Conservation (phyloP, 1,284 basidiomycete species). For the Trichosporon sp. region DNA sequence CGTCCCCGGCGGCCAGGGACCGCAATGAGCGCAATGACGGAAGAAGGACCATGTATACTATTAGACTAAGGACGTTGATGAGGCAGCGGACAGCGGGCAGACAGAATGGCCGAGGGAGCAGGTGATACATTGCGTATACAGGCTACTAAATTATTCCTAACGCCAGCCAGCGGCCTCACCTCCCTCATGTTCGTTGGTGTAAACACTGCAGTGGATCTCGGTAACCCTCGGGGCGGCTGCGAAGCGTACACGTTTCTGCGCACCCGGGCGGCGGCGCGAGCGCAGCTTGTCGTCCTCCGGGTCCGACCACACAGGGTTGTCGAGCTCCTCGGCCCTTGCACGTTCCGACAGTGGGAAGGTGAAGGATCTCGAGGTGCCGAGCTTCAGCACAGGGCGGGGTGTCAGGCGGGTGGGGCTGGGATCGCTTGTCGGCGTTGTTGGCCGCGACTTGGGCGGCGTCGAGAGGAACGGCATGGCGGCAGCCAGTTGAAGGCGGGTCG, state of each 20-base stretch:
- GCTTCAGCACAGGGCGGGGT: neutral
- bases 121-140: neutral
- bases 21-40: neutral
- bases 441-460: neutral
- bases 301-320: neutral
- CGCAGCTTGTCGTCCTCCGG: neutral
- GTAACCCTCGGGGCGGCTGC: neutral
- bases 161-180: neutral
- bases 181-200: neutral
- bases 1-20: neutral
- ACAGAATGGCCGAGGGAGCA: neutral
- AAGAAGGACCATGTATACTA: constrained; percentile 6
- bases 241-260: neutral
- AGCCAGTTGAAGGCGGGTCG: neutral
- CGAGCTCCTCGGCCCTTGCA: neutral
- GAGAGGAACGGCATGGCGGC: neutral
- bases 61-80: too few relatives aligned
- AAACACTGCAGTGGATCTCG: neutral
- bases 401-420: neutral
- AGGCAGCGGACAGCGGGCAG: neutral
- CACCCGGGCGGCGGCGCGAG: neutral
- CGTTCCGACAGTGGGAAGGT: neutral
- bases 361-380: neutral
- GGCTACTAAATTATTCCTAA: neutral
- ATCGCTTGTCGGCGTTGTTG: neutral